Evolutionary conservation across 805 yeast genomes (phyloP).

Genomic region (Cyberlindnera saturnus): DNA sequence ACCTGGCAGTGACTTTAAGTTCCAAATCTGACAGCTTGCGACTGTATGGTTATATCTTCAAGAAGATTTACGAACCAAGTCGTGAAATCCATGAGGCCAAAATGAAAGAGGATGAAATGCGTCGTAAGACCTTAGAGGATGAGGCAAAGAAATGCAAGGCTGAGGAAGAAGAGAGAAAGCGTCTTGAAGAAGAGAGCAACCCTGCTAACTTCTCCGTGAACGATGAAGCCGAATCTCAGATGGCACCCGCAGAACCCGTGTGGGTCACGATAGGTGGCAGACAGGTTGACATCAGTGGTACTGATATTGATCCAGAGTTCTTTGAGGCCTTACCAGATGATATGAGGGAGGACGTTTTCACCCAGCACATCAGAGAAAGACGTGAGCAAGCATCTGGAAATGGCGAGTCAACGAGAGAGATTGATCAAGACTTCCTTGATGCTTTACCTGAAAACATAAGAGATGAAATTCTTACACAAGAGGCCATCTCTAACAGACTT

Average conservation of each 20-base stretch:
- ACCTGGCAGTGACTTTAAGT: conserved; percentile 45
- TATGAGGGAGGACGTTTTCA: conserved; percentile 86
- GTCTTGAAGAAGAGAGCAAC: conserved; percentile 21
- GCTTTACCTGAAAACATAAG: conserved; percentile 69
- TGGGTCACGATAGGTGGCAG: conserved; percentile 70
- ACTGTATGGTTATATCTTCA: conserved; percentile 37
- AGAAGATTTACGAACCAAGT: conserved; percentile 45
- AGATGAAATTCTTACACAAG: conserved; percentile 55
- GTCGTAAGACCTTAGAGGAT: conserved; percentile 17
- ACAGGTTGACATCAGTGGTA: conserved; percentile 78
- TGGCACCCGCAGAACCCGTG: conserved; percentile 42
- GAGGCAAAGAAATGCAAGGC: conserved; percentile 22
- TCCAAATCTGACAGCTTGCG: conserved; percentile 34
- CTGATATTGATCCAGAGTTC: conserved; percentile 90
- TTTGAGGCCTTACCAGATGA: conserved; percentile 87
- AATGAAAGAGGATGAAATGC: conserved; percentile 8
- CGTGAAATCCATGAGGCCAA: conserved; percentile 27
- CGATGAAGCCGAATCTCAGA: conserved; percentile 11
- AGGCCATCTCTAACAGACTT: conserved; percentile 36
- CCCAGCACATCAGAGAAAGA: conserved; percentile 76
- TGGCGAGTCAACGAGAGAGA: conserved; percentile 49
- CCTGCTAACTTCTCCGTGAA: conserved; percentile 11
- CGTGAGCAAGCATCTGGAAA: conserved; percentile 47
- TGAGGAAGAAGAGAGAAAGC: conserved; percentile 23
- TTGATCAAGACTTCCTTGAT: conserved; percentile 73